A percentile compares a stretch with the other conserved stretches of the same genome.
phyloP scores from a whole-genome alignment of 106 monocot species.

The Acanthochlamys bracteata region DNA sequence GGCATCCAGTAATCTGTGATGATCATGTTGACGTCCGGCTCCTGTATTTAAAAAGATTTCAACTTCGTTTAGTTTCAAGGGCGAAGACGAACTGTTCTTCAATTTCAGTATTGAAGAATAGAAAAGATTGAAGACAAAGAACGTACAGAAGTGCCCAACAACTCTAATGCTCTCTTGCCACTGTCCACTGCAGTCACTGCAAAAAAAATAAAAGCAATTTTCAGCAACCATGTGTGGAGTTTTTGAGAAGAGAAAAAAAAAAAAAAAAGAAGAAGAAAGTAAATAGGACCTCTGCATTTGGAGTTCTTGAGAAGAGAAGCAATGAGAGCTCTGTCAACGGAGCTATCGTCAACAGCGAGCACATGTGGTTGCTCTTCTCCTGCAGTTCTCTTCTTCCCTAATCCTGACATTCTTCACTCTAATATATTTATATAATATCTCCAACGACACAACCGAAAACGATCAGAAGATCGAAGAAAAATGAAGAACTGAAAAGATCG shows the following conservation, averaged over 20 bases:
- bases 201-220: neutral
- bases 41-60: conserved; percentile 26
- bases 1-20: conserved; percentile 97
- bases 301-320: conserved; percentile 31
- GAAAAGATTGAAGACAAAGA: neutral
- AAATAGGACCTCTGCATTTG: conserved; percentile 33
- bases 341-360: conserved; percentile 67
- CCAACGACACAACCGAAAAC: neutral
- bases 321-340: conserved; percentile 62
- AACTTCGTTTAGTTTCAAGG: neutral
- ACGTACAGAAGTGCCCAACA: conserved; percentile 20
- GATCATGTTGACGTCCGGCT: conserved; percentile 62
- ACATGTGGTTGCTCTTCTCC: conserved; percentile 29
- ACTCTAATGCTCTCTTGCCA: conserved; percentile 62
- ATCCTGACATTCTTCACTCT: neutral
- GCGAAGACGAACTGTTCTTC: neutral
- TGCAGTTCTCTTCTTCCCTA: neutral
- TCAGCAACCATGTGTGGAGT: neutral
- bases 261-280: neutral
- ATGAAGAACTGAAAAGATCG: too few species aligned
- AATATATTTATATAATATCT: neutral
- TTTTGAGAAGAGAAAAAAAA: neutral
- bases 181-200: conserved; percentile 80
- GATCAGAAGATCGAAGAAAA: too few species aligned
- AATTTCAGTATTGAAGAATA: neutral